These are phyloP conservation scores for Alternaria angustiovoidea DNA, from an alignment of 2,329 filamentous ascomycete genomes.

Conservation along the genomic window DNA sequence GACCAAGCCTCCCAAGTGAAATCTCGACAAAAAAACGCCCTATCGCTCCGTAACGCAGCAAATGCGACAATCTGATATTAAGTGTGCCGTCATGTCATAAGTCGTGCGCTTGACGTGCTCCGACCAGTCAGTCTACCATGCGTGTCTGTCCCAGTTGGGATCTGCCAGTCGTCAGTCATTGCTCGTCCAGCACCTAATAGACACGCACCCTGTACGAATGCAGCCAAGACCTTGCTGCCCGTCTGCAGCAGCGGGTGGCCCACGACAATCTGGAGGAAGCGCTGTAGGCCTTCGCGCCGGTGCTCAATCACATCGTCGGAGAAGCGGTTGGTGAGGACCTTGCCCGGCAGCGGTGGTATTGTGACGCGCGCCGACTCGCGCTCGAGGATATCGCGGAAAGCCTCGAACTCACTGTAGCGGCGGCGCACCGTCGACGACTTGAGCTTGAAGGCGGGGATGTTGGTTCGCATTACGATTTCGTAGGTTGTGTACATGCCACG, in stretches of 20 bases:
- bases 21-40: slow-evolving; percentile 26
- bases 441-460: slow-evolving; percentile 98
- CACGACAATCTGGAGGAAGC: slow-evolving; percentile 97
- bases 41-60: slow-evolving; percentile 35
- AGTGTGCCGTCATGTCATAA: neutral
- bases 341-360: slow-evolving; percentile 93
- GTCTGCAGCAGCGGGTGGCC: slow-evolving; percentile 97
- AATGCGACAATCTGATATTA: slow-evolving; percentile 13
- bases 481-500: slow-evolving; percentile 99
- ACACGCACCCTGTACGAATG: slow-evolving; percentile 89
- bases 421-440: slow-evolving; percentile 83
- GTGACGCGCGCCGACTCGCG: slow-evolving; percentile 92
- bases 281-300: slow-evolving; percentile 85
- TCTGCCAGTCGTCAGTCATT: slow-evolving; percentile 58
- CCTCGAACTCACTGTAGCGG: slow-evolving; percentile 97
- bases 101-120: neutral
- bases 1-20: slow-evolving; percentile 4
- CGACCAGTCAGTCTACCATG: slow-evolving; percentile 38
- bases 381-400: slow-evolving; percentile 98
- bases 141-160: slow-evolving; percentile 80
- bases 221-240: slow-evolving; percentile 93
- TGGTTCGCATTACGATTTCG: slow-evolving; percentile 96
- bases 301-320: slow-evolving; percentile 98
- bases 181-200: neutral
- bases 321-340: slow-evolving; percentile 98